Conservation (phyloP, 2,329 filamentous ascomycete species). For the Aspergillus ruber region DNA sequence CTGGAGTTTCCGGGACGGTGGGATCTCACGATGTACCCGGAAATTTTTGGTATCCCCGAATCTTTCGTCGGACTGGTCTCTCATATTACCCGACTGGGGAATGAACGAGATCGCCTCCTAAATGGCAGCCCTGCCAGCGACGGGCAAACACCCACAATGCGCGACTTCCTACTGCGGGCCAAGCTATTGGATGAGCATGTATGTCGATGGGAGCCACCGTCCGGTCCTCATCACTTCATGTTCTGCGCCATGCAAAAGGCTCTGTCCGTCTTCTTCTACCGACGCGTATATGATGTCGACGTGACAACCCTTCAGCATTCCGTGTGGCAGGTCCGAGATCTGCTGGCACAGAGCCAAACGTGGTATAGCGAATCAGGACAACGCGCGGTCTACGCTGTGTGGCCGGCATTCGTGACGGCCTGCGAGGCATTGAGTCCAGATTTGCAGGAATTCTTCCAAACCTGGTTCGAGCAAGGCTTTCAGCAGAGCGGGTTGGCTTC, state of each 20-base stretch:
- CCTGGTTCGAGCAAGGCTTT: slow-evolving; percentile 27
- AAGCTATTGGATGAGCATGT: slow-evolving; percentile 30
- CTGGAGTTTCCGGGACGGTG: slow-evolving; percentile 36
- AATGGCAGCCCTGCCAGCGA: slow-evolving; percentile 2
- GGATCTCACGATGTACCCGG: slow-evolving; percentile 38
- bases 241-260: slow-evolving; percentile 38
- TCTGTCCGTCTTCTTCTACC: slow-evolving; percentile 43
- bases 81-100: slow-evolving; percentile 38
- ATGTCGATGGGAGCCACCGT: slow-evolving; percentile 11
- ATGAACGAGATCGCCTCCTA: slow-evolving; percentile 34
- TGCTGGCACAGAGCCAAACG: slow-evolving; percentile 29
- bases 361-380: slow-evolving; percentile 26
- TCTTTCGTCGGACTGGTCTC: slow-evolving; percentile 37
- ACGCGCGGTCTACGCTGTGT: slow-evolving; percentile 34
- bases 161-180: slow-evolving; percentile 27
- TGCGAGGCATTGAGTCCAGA: slow-evolving; percentile 36
- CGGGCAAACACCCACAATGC: slow-evolving; percentile 10
- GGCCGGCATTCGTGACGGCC: slow-evolving; percentile 41
- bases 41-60: slow-evolving; percentile 43
- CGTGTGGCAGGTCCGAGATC: slow-evolving; percentile 32
- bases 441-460: slow-evolving; percentile 29
- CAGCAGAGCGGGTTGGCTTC: slow-evolving; percentile 25
- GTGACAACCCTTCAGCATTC: slow-evolving; percentile 35
- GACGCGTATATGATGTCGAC: slow-evolving; percentile 38
- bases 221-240: slow-evolving; percentile 16